Conservation (phyloP, 2,329 filamentous ascomycete genomes). For the Septoria petroselini region DNA sequence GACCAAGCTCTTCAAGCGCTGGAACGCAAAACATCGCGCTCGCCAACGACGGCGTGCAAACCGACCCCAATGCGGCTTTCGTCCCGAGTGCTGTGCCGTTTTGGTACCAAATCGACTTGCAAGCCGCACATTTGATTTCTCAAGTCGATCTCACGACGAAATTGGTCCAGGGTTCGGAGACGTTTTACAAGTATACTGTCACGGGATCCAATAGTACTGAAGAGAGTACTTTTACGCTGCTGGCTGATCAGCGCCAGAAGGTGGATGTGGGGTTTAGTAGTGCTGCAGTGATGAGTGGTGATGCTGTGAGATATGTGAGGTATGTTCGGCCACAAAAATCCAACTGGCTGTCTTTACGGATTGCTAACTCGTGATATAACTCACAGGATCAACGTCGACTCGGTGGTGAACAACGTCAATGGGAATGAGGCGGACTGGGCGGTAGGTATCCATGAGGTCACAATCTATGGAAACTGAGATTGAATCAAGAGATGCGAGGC, state of each 20-base stretch:
- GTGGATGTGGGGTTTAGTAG: constrained; percentile 16
- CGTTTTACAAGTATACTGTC: constrained; percentile 26
- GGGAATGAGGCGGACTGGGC: constrained; percentile 14
- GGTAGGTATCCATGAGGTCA: constrained; percentile 15
- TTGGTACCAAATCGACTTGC: constrained; percentile 26
- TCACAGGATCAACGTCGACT: constrained; percentile 9
- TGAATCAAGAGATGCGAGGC: no score
- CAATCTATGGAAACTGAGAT: constrained; percentile 12
- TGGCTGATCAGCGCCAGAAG: constrained; percentile 14
- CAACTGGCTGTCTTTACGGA: no score
- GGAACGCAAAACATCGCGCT: constrained; percentile 14
- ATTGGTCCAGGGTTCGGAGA: constrained; percentile 24
- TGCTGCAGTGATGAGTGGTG: constrained; percentile 5
- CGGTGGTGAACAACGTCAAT: constrained; percentile 13
- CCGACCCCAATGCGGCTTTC: constrained; percentile 14
- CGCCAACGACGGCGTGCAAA: constrained; percentile 23
- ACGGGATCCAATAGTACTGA: constrained; percentile 21
- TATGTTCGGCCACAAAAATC: background rate
- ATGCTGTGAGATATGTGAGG: constrained; percentile 11
- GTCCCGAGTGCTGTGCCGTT: constrained; percentile 24
- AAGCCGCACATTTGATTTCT: constrained; percentile 13
- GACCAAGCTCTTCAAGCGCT: constrained; percentile 13
- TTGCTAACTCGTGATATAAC: background rate
- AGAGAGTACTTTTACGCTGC: constrained; percentile 9
- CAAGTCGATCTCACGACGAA: constrained; percentile 25